Evolutionary conservation across 345 rosid species (phyloP).

Genomic region (Acer negundo): DNA sequence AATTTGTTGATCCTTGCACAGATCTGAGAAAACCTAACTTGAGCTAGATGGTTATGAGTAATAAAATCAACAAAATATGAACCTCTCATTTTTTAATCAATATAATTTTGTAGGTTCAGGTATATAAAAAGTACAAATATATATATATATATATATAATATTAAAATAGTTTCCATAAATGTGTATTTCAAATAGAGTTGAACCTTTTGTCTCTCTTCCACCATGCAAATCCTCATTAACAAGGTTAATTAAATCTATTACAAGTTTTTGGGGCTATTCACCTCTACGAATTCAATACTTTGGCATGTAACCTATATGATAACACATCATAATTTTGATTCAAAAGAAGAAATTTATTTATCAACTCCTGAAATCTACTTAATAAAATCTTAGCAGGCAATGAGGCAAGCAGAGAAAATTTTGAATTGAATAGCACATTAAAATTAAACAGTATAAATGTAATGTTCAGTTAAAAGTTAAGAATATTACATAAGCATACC

Average conservation of each 20-base stretch:
- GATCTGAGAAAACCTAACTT: not conserved
- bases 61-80: not conserved
- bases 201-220: not conserved
- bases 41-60: not conserved
- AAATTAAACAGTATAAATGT: not conserved
- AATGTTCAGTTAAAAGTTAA: not conserved
- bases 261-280: not conserved
- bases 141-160: not conserved
- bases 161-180: not conserved
- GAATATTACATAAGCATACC: conserved; percentile 40
- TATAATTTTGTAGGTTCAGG: not conserved
- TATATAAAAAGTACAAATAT: not conserved
- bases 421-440: not conserved
- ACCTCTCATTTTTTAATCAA: not conserved
- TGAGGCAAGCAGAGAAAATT: not conserved
- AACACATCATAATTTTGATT: conserved; percentile 2
- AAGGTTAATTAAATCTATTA: not conserved
- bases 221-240: not conserved
- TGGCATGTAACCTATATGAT: not conserved
- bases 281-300: not conserved
- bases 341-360: not conserved
- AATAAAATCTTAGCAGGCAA: not conserved
- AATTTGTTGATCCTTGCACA: not conserved
- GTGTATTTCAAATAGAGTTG: not conserved
- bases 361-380: not conserved